phyloP scores from a whole-genome alignment of 2,329 filamentous ascomycete species.

The Aquanectria penicillioides region DNA sequence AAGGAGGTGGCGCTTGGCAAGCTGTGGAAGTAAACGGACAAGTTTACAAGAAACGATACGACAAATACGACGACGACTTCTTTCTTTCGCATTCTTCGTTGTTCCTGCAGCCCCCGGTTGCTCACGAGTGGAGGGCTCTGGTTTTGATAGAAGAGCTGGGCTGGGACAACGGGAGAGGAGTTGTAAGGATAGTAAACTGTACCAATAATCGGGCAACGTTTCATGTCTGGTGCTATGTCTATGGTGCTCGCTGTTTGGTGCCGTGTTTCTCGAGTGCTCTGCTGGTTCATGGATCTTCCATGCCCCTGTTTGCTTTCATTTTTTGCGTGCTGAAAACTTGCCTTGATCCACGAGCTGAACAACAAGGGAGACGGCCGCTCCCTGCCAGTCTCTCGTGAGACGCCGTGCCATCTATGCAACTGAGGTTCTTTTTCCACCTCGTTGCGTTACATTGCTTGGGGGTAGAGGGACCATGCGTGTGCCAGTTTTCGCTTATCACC shows the following conservation, averaged over 20 bases:
- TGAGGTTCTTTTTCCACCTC: no score
- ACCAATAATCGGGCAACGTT: constrained; percentile 40
- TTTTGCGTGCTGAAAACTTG: no score
- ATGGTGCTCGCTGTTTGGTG: not conserved
- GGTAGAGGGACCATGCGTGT: no score
- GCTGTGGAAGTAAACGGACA: constrained; percentile 68
- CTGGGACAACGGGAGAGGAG: constrained; percentile 41
- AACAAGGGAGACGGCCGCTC: no score
- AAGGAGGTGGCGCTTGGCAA: constrained; percentile 94
- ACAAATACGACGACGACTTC: constrained; percentile 21
- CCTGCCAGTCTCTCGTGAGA: no score
- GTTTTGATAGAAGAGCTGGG: constrained; percentile 41
- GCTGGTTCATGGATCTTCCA: no score
- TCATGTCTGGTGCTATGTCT: not conserved
- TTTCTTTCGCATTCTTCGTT: constrained; percentile 34
- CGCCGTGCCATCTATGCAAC: no score
- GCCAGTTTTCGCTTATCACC: no score
- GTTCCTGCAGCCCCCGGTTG: constrained; percentile 35
- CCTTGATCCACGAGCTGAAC: no score
- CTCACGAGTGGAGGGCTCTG: constrained; percentile 29
- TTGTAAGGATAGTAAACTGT: constrained; percentile 49
- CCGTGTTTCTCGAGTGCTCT: not conserved
- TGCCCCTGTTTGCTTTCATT: no score
- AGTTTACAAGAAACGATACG: constrained; percentile 27
- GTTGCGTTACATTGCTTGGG: no score